Base-by-base conservation (phyloP, 2,329 filamentous ascomycete species). In the Monilinia polystroma region DNA sequence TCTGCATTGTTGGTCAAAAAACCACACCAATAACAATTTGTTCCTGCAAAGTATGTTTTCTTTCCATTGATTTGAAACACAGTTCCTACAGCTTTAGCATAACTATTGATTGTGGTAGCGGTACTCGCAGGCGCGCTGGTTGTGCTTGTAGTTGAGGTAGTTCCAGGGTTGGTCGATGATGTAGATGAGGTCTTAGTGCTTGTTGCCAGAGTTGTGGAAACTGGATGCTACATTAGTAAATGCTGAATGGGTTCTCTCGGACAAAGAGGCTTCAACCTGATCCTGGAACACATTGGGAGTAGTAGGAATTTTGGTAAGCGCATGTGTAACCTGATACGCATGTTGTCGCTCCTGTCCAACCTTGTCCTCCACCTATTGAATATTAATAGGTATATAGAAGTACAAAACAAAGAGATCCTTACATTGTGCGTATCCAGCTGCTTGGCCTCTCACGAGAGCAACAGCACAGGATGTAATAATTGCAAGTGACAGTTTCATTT, bases 11-110 rank as follows among this genome's bases (percentile, higher is more conserved):
- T 81, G 70, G 79, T 83, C 45, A 82, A 73, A 70, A 85, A 85
- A 10, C 80, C 79, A 67, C 85, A 81, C 81, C 83, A 86, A 75
- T 86, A 86, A 38, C 80, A 78, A 73, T 87, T 86, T 23, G 81
- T 84, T 20, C 84, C 84, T 18, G 81, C 81, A 68, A 81, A 84
- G 74, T 85, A 83, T 35, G 77, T 75, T n/a, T 79, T 78, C 67
- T 79, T 75, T 41, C 80, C 80, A 70, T 83, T 78, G 65, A 84
- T 79, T 23, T 72, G 73, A 68, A 82, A 81, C 29, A 75, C 66
- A 20, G 72, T 72, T 32, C 77, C 78, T 51, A 58, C 68, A 8
- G 70, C 51, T 47, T 72, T 74, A 3, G 73, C 71, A 59, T 67
- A 73, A 11, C 70, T 66, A 29, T 67, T 67, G 16, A 71, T 70